Percentiles rank a stretch among this genome's conserved stretches.
Conservation (phyloP, 1,284 basidiomycete species). For the Cutaneotrichosporon sp. region DNA sequence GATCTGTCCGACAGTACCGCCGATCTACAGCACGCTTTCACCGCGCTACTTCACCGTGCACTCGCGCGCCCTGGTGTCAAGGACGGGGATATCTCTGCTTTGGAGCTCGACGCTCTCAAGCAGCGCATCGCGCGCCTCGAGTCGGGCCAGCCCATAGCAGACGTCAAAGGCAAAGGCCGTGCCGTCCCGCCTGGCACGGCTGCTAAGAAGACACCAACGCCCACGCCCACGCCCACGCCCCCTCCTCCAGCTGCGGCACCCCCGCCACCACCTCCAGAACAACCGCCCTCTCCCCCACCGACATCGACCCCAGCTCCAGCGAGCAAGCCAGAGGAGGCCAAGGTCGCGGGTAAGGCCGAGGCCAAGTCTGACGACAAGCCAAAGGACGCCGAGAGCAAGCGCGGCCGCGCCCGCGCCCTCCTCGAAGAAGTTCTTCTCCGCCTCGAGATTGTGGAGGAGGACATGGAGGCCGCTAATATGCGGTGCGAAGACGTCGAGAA, state of each 20-base stretch:
- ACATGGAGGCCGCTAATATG: not conserved
- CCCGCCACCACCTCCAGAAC: not conserved
- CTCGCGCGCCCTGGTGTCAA: not conserved
- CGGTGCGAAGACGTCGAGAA: not conserved
- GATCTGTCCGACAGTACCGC: not conserved
- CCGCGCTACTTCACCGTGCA: slow-evolving; percentile 1
- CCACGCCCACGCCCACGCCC: not conserved
- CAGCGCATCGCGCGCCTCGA: not conserved
- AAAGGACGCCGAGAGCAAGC: not conserved
- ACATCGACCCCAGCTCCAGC: not conserved
- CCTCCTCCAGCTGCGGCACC: too few species aligned
- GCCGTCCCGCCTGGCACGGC: not conserved
- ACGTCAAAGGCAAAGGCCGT: not conserved
- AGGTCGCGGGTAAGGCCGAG: not conserved
- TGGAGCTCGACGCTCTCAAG: slow-evolving; percentile 1
- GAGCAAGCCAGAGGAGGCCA: not conserved
- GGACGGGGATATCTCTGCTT: not conserved
- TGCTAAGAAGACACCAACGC: not conserved
- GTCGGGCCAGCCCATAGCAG: not conserved
- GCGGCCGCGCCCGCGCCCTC: not conserved
- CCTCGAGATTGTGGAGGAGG: not conserved
- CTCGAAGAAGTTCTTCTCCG: not conserved
- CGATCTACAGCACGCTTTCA: slow-evolving; percentile 2
- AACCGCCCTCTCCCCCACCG: not conserved
- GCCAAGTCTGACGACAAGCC: not conserved